These are phyloP conservation scores for Pseudofabraea citricarpa DNA, from an alignment of 2,329 filamentous ascomycete species.

Conservation along the genomic window DNA sequence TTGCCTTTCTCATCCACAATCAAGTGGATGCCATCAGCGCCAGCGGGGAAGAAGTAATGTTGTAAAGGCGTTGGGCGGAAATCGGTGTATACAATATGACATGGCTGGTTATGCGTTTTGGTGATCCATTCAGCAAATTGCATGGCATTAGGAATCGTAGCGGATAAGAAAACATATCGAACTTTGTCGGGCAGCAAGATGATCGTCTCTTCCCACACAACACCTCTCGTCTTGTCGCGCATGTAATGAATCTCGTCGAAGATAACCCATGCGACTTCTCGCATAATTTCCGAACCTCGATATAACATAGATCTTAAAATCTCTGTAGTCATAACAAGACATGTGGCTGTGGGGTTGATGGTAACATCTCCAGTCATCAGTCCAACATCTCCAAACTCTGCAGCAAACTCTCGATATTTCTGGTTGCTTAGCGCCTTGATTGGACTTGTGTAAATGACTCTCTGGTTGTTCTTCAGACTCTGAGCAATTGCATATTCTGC, in stretches of 20 bases:
- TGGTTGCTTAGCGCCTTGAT: slow-evolving; percentile 99
- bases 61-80: slow-evolving; percentile 95
- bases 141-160: slow-evolving; percentile 97
- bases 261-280: slow-evolving; percentile 96
- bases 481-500: slow-evolving; percentile 98
- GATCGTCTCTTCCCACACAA: slow-evolving; percentile 99
- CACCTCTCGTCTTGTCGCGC: slow-evolving; percentile 88
- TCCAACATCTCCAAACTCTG: slow-evolving; percentile 93
- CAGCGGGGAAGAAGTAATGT: slow-evolving; percentile 95
- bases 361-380: slow-evolving; percentile 99
- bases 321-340: slow-evolving; percentile 98
- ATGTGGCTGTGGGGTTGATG: slow-evolving; percentile 97
- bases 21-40: slow-evolving; percentile 87
- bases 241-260: slow-evolving; percentile 99
- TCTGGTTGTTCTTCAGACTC: slow-evolving; percentile 93
- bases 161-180: slow-evolving; percentile 95
- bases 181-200: slow-evolving; percentile 98
- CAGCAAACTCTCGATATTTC: slow-evolving; percentile 94
- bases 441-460: slow-evolving; percentile 98
- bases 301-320: slow-evolving; percentile 99
- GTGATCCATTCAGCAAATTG: slow-evolving; percentile 99
- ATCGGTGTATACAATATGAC: slow-evolving; percentile 98
- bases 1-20: slow-evolving; percentile 95
- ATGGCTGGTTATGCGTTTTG: slow-evolving; percentile 95
- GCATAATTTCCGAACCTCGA: slow-evolving; percentile 97